These are phyloP conservation scores for Alternaria gaisen DNA, from an alignment of 2,329 filamentous ascomycete genomes.

Conservation along the genomic window DNA sequence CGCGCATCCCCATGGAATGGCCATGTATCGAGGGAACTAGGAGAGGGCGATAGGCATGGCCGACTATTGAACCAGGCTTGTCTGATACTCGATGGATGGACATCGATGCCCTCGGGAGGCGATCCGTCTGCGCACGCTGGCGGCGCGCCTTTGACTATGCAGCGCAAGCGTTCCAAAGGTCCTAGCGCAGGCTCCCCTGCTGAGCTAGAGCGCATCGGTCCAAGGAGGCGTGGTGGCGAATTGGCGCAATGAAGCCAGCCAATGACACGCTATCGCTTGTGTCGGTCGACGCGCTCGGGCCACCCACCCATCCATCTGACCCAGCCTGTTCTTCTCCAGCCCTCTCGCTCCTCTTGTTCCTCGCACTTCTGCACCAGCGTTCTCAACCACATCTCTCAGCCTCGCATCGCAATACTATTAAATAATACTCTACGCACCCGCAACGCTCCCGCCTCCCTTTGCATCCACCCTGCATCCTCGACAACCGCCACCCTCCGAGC, in stretches of 20 bases:
- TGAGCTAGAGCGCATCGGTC: conserved; percentile 8
- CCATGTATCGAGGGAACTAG: neutral
- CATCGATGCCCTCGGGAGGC: conserved; percentile 3
- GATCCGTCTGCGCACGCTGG: conserved; percentile 11
- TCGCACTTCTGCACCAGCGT: conserved; percentile 29
- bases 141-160: conserved; percentile 12
- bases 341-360: conserved; percentile 23
- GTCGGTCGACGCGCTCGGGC: conserved; percentile 7
- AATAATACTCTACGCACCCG: conserved; percentile 31
- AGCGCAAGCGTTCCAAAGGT: conserved; percentile 10
- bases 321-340: conserved; percentile 19
- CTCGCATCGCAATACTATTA: conserved; percentile 32
- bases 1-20: neutral
- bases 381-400: conserved; percentile 32
- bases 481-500: conserved; percentile 14
- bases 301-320: conserved; percentile 21
- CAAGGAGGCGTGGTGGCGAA: conserved; percentile 16
- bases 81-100: conserved; percentile 7
- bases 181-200: conserved; percentile 9
- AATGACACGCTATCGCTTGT: conserved; percentile 13
- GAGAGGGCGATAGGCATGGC: neutral
- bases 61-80: neutral
- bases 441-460: conserved; percentile 19
- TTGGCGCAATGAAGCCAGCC: neutral
- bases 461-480: conserved; percentile 20